phyloP scores from a whole-genome alignment of 805 yeast species.

The baker's yeast (Saccharomyces cerevisiae) region DNA sequence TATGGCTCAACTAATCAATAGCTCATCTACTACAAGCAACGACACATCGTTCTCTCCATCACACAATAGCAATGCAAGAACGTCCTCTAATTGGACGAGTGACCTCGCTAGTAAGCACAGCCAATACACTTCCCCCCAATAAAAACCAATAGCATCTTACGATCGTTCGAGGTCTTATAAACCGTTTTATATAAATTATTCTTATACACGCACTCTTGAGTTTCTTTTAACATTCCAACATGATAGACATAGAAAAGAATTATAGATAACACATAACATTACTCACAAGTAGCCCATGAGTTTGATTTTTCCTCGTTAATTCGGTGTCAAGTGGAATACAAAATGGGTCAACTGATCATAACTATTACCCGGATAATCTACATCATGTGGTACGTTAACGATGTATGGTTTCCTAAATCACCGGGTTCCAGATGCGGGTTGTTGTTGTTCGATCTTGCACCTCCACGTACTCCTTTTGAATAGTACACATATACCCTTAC shows the following conservation, averaged over 20 bases:
- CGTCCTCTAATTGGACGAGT: background rate
- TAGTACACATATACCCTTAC: background rate
- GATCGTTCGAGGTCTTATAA: background rate
- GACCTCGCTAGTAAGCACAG: background rate
- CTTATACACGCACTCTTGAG: background rate
- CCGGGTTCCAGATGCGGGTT: background rate
- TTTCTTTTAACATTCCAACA: background rate
- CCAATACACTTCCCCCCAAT: background rate
- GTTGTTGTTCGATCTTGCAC: background rate
- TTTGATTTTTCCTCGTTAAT: background rate
- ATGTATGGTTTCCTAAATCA: background rate
- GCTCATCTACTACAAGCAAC: slow-evolving; percentile 12
- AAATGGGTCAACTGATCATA: too few relatives aligned
- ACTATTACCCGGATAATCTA: background rate
- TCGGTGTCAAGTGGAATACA: background rate
- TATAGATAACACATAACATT: background rate
- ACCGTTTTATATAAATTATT: background rate
- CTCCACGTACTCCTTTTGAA: background rate
- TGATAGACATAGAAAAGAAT: background rate
- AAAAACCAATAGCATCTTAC: background rate
- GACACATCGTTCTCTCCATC: background rate
- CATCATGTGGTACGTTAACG: background rate
- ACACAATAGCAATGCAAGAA: background rate
- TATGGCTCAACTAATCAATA: slow-evolving; percentile 22
- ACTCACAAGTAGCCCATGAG: background rate